A percentile compares a stretch with the other conserved stretches of the same genome.
phyloP scores from a whole-genome alignment of 2,329 filamentous ascomycete species.

The Bipolaris cookei region DNA sequence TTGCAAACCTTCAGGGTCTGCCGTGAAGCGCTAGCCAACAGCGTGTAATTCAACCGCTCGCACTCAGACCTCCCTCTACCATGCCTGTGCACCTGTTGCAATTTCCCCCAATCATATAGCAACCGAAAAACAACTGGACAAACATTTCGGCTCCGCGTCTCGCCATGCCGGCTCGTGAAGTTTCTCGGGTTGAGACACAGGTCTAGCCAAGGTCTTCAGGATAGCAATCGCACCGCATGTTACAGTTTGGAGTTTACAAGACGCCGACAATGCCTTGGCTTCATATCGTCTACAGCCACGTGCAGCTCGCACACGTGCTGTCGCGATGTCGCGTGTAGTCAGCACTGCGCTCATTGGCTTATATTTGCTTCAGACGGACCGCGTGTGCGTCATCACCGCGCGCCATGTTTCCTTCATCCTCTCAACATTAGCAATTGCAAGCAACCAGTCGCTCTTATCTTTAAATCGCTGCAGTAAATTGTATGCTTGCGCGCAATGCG shows the following conservation, averaged over 20 bases:
- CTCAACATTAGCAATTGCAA: neutral
- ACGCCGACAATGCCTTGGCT: neutral
- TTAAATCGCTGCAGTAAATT: neutral
- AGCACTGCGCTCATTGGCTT: neutral
- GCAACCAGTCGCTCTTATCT: neutral
- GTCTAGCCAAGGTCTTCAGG: no score
- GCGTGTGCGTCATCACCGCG: conserved; percentile 3
- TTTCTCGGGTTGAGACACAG: no score
- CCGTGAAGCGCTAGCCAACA: no score
- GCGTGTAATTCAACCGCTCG: no score
- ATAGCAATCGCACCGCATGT: no score
- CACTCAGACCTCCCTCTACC: no score
- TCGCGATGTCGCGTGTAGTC: conserved; percentile 1
- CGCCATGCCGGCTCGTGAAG: no score
- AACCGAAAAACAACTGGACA: no score
- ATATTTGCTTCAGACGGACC: neutral
- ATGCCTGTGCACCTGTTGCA: no score
- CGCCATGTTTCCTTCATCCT: neutral
- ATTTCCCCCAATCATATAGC: no score
- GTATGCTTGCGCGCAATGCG: conserved; percentile 33
- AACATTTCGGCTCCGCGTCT: no score
- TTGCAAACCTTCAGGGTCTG: no score
- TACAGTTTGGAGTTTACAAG: neutral
- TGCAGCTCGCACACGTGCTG: neutral
- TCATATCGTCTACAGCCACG: neutral